Base-by-base conservation (phyloP, 1,139 yeast genomes). In the Magnusiomyces sp. region DNA sequence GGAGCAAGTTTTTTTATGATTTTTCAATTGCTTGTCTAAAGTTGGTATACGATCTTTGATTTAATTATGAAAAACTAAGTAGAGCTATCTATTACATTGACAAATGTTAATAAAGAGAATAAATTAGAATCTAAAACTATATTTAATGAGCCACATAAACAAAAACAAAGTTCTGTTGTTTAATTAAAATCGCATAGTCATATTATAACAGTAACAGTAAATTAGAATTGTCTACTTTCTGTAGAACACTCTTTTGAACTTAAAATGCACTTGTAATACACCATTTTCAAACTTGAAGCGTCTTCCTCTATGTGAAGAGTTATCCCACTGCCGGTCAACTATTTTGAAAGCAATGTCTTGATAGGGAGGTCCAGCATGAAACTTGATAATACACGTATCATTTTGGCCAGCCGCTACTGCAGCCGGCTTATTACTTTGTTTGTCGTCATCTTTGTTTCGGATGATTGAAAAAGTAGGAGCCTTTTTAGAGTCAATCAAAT, bases 251-350 rank as follows among this genome's bases (percentile, higher is more conserved):
- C 59, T 53, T 49, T 66, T 66, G 56, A 69, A 69, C 40, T 62
- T 53, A 55, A 69, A 69, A 54, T 67, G 66, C 19, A 69, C 58
- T 48, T 64, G 65, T 14, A 69, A 54, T 1, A 65, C 62, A 1
- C 73, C 71, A 43, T 65, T 60, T 40, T 66, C 69, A 53, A 69
- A 69, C 43, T 55, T 56, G 47, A 62, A 68, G 34, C 66, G 67
- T 14, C 62, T 59, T 13, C 58, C 59, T 32, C 60, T 52, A 34
- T 60, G 58, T n/a, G 62, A 51, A 5, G 67, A 60, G 44, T 57
- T 58, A 49, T 69, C 71, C 73, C 73, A 69, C 10, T 63, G 69
- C 38, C 60, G 53, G 51, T 68, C 66, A 10, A 66, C 63, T 3
- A 69, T 66, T 32, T 68, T 54, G 50, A 69, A 69, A 10, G 67